phyloP scores from a whole-genome alignment of 257 asterid species.

The Ilex aquifolium region DNA sequence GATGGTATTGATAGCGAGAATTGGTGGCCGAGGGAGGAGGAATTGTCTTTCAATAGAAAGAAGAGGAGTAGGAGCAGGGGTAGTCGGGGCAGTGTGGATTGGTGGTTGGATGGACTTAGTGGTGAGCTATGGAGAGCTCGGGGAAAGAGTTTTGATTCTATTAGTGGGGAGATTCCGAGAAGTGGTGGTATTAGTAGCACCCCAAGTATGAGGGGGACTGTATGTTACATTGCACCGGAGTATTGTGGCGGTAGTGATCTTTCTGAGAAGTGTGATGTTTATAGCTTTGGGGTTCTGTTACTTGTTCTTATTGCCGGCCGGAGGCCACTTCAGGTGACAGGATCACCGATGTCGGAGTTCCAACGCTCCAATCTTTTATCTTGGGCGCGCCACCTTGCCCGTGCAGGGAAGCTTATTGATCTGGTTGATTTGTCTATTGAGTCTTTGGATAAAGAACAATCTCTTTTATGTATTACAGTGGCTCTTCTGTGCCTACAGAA shows the following conservation, averaged over 20 bases:
- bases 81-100: conserved; percentile 70
- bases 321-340: conserved; percentile 92
- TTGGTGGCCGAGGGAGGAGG: conserved; percentile 69
- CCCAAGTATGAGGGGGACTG: conserved; percentile 93
- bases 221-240: conserved; percentile 91
- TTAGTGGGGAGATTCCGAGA: conserved; percentile 70
- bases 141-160: conserved; percentile 60
- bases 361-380: conserved; percentile 85
- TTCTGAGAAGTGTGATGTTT: conserved; percentile 86
- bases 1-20: conserved; percentile 50
- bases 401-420: conserved; percentile 85
- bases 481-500: conserved; percentile 89
- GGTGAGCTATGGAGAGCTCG: conserved; percentile 79
- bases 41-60: conserved; percentile 32
- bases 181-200: conserved; percentile 96
- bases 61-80: conserved; percentile 53
- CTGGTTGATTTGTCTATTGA: conserved; percentile 62
- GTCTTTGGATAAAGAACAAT: conserved; percentile 55
- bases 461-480: conserved; percentile 68
- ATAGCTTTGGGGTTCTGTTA: conserved; percentile 79
- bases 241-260: conserved; percentile 65
- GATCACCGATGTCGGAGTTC: conserved; percentile 89
- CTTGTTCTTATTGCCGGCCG: conserved; percentile 84
- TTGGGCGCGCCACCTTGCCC: conserved; percentile 91
- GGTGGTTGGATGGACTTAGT: conserved; percentile 91